phyloP scores from a whole-genome alignment of 2,329 filamentous ascomycete genomes.

The Penicillium sp. region DNA sequence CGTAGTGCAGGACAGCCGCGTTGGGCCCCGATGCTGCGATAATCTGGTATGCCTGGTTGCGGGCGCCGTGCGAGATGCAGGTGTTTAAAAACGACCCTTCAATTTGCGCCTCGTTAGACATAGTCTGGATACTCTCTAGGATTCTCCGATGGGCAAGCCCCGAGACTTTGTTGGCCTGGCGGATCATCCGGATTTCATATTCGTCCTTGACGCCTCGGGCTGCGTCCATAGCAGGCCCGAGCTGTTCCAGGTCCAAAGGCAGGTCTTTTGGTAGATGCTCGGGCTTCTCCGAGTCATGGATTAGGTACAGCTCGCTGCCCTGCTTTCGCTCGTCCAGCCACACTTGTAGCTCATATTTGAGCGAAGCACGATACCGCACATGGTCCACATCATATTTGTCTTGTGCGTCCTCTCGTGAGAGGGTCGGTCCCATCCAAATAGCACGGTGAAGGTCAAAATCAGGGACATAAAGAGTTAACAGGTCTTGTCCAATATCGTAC shows the following conservation, averaged over 20 bases:
- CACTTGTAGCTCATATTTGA: conserved; percentile 52
- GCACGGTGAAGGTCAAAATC: conserved; percentile 58
- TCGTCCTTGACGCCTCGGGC: conserved; percentile 71
- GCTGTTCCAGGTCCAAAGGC: conserved; percentile 28
- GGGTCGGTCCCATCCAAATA: conserved; percentile 46
- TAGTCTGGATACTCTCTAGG: conserved; percentile 60
- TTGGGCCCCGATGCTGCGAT: conserved; percentile 80
- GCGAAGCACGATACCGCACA: conserved; percentile 58
- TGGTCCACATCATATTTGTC: conserved; percentile 67
- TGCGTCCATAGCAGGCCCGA: conserved; percentile 61
- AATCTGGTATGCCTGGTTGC: conserved; percentile 81
- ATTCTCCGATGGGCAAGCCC: conserved; percentile 65
- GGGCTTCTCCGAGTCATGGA: conserved; percentile 41
- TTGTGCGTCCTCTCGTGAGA: conserved; percentile 57
- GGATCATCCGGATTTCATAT: conserved; percentile 71
- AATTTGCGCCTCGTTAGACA: conserved; percentile 77
- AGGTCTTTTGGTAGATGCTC: conserved; percentile 20
- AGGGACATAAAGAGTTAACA: conserved; percentile 71
- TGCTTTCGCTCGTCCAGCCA: conserved; percentile 33
- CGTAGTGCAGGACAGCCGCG: conserved; percentile 84
- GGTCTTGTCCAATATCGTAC: conserved; percentile 60
- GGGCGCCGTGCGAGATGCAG: conserved; percentile 72
- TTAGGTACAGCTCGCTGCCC: conserved; percentile 36
- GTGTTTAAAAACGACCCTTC: conserved; percentile 76
- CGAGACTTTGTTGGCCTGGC: conserved; percentile 69